A percentile compares a stretch with the other conserved stretches of the same genome.
phyloP scores from a whole-genome alignment of 805 yeast genomes.

The Yamadazyma kitorensis region DNA sequence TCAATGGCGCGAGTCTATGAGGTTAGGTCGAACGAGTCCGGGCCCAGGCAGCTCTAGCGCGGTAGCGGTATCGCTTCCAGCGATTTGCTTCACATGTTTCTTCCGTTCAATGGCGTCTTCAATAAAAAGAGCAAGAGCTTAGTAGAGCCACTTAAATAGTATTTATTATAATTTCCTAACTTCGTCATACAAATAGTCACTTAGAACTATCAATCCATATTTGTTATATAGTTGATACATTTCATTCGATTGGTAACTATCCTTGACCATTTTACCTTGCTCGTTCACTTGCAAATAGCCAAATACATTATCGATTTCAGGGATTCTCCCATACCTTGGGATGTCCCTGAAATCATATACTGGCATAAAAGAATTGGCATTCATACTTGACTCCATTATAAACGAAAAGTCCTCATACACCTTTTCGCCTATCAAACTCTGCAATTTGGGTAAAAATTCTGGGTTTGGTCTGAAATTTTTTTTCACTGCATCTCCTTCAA shows the following conservation, averaged over 20 bases:
- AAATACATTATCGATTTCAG: constrained; percentile 66
- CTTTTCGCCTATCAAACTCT: constrained; percentile 20
- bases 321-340: constrained; percentile 63
- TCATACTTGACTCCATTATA: constrained; percentile 53
- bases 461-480: constrained; percentile 22
- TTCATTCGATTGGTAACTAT: constrained; percentile 54
- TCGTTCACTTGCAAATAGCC: constrained; percentile 65
- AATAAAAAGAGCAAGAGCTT: no score
- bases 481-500: constrained; percentile 3
- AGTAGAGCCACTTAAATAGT: no score
- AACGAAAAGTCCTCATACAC: constrained; percentile 49
- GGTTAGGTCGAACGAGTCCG: no score
- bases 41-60: no score
- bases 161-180: no score
- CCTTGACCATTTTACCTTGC: constrained; percentile 52
- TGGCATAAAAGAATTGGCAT: constrained; percentile 58
- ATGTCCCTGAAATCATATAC: constrained; percentile 66
- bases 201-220: constrained; percentile 39
- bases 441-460: constrained; percentile 26
- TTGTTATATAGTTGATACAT: constrained; percentile 51
- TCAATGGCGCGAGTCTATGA: no score
- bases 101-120: no score
- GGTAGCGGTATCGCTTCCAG: no score
- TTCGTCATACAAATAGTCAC: constrained; percentile 48
- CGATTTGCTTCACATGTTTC: no score